Evolutionary conservation across 495 filamentous ascomycete species (phyloP).

Genomic region (Trichoderma asperelloides): DNA sequence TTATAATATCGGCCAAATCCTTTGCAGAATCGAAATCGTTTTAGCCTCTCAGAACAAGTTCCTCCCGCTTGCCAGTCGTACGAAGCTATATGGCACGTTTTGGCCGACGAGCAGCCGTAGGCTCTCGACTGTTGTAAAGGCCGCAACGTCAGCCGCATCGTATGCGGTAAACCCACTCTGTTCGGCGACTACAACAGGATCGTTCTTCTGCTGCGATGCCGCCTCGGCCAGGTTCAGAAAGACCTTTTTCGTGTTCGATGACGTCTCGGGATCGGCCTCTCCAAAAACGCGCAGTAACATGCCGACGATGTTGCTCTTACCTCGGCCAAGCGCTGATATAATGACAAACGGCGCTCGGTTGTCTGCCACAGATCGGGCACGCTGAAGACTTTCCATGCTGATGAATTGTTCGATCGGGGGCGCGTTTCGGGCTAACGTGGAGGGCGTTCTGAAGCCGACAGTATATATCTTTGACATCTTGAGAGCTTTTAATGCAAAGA

Average conservation of each 20-base stretch:
- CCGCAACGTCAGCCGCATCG: conserved; percentile 66
- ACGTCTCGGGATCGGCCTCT: conserved; percentile 24
- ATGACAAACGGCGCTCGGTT: conserved; percentile 60
- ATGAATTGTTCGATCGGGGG: conserved; percentile 61
- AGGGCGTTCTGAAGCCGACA: conserved; percentile 66
- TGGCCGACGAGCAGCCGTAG: conserved; percentile 68
- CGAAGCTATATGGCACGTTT: conserved; percentile 83
- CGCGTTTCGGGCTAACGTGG: conserved; percentile 51
- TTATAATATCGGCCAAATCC: not conserved
- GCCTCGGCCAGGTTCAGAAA: conserved; percentile 73
- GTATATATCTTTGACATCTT: conserved; percentile 72
- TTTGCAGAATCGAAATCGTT: conserved; percentile 1
- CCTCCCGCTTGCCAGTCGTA: conserved; percentile 63
- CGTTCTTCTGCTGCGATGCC: conserved; percentile 45
- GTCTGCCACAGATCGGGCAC: conserved; percentile 39
- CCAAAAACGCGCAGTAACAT: conserved; percentile 64
- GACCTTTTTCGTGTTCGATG: conserved; percentile 55
- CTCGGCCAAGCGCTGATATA: conserved; percentile 65
- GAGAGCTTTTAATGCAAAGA: conserved; percentile 69
- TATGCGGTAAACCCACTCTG: conserved; percentile 70
- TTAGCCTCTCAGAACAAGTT: conserved; percentile 47
- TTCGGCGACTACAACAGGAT: conserved; percentile 59
- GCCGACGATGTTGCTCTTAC: conserved; percentile 71
- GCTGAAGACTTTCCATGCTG: conserved; percentile 67
- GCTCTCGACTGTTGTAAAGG: conserved; percentile 75